These are phyloP conservation scores for Hyphopichia burtonii DNA, from an alignment of 1,139 yeast genomes.

Conservation along the genomic window DNA sequence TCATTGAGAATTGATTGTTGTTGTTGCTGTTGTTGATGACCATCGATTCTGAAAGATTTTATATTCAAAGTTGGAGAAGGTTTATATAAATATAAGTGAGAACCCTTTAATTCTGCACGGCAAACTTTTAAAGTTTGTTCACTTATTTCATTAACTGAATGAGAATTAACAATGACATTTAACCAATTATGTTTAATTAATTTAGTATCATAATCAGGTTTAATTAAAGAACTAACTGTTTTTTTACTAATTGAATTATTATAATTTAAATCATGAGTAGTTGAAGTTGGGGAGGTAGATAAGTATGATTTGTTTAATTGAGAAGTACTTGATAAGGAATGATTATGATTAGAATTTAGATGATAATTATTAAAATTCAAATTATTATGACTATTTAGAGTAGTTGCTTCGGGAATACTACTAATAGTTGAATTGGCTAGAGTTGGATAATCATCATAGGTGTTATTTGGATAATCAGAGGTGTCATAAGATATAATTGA, in stretches of 20 bases:
- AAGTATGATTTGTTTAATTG: not conserved
- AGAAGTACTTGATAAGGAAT: not conserved
- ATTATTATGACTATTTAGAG: slow-evolving; percentile 4
- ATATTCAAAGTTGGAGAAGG: slow-evolving; percentile 49
- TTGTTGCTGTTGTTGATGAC: slow-evolving; percentile 3
- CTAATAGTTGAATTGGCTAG: slow-evolving; percentile 9
- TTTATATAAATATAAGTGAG: slow-evolving; percentile 56
- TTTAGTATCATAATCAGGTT: slow-evolving; percentile 34
- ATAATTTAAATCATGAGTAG: not conserved
- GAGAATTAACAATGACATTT: slow-evolving; percentile 38
- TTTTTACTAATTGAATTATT: slow-evolving; percentile 1
- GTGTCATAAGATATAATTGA: slow-evolving; percentile 6
- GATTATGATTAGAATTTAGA: not conserved
- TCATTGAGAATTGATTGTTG: not conserved
- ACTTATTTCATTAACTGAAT: slow-evolving; percentile 31
- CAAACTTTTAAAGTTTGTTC: slow-evolving; percentile 45
- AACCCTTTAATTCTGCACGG: slow-evolving; percentile 67
- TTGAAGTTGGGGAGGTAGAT: not conserved
- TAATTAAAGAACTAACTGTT: slow-evolving; percentile 21
- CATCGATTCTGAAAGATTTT: slow-evolving; percentile 36
- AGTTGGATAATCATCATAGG: slow-evolving; percentile 5
- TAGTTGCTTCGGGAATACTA: slow-evolving; percentile 7
- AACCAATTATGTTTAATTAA: slow-evolving; percentile 41
- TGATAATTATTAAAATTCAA: not conserved
- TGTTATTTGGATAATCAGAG: slow-evolving; percentile 1